Percentiles rank a stretch among this genome's conserved stretches.
Conservation (phyloP, 768 basidiomycete genomes). For the Trametes cingulata region DNA sequence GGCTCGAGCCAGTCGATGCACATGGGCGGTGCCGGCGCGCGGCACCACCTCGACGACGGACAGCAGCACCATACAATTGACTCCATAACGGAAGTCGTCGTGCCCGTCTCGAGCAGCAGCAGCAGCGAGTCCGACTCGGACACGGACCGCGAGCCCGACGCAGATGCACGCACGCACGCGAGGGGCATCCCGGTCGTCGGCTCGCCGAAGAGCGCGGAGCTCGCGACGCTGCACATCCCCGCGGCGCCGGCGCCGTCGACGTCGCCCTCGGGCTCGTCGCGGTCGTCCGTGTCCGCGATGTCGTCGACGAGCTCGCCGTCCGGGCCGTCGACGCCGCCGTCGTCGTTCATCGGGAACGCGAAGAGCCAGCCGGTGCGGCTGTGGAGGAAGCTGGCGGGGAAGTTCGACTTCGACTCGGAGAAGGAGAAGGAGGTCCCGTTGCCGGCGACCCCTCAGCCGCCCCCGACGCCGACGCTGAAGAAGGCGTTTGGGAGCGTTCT, state of each 20-base stretch:
- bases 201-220: background rate
- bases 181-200: constrained; percentile 6
- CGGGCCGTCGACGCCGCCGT: constrained; percentile 12
- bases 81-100: constrained; percentile 25
- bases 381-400: constrained; percentile 27
- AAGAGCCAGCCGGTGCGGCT: constrained; percentile 15
- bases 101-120: background rate
- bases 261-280: constrained; percentile 21
- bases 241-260: constrained; percentile 14
- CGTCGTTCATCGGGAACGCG: constrained; percentile 6
- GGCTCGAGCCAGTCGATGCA: constrained; percentile 12
- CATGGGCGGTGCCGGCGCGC: constrained; percentile 2
- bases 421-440: constrained; percentile 16
- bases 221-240: constrained; percentile 1
- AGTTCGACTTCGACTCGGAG: constrained; percentile 13
- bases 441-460: background rate
- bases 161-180: too few relatives aligned
- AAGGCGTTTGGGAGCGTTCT: constrained; percentile 19
- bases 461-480: constrained; percentile 8
- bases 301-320: constrained; percentile 16
- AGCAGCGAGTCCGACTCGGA: constrained; percentile 1
- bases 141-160: background rate
- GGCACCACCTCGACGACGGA: constrained; percentile 22
- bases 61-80: constrained; percentile 9
- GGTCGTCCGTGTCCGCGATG: constrained; percentile 11